Evolutionary conservation across 768 basidiomycete genomes (phyloP).

Genomic region (Mycena capillaripes): DNA sequence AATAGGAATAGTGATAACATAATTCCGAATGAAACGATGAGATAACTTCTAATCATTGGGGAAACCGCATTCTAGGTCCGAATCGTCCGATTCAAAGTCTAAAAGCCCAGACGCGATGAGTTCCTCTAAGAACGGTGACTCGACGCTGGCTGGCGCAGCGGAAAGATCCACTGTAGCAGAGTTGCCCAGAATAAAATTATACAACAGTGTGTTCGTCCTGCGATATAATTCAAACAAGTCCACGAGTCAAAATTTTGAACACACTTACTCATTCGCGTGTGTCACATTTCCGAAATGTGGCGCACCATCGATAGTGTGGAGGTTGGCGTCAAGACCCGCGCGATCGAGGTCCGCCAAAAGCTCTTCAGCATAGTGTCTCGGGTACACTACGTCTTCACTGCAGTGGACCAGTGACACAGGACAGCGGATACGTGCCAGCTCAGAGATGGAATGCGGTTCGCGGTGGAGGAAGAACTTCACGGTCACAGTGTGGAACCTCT

Average conservation of each 20-base stretch:
- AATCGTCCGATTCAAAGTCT: no score
- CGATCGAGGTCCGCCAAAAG: conserved; percentile 41
- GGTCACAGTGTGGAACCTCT: conserved; percentile 47
- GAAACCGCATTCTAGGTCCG: no score
- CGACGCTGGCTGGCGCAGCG: not conserved
- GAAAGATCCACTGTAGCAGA: not conserved
- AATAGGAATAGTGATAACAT: no score
- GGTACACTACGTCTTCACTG: conserved; percentile 52
- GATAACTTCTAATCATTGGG: no score
- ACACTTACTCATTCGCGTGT: conserved; percentile 37
- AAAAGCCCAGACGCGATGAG: not conserved
- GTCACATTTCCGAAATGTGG: conserved; percentile 55
- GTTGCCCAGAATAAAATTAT: not conserved
- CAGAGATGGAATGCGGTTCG: conserved; percentile 36
- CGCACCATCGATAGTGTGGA: conserved; percentile 45
- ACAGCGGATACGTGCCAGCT: conserved; percentile 43
- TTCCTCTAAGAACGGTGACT: not conserved
- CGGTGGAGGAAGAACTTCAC: conserved; percentile 51
- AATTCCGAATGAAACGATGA: no score
- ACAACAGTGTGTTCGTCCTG: not conserved
- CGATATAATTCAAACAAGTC: conserved; percentile 39
- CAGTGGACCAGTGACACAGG: conserved; percentile 53
- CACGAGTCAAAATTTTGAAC: not conserved
- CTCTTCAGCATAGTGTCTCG: conserved; percentile 43
- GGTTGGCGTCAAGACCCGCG: conserved; percentile 45